Percentiles rank a stretch among this genome's conserved stretches.
phyloP scores from a whole-genome alignment of 2,329 filamentous ascomycete species.

The Aspergillus pseudoviridinutans region DNA sequence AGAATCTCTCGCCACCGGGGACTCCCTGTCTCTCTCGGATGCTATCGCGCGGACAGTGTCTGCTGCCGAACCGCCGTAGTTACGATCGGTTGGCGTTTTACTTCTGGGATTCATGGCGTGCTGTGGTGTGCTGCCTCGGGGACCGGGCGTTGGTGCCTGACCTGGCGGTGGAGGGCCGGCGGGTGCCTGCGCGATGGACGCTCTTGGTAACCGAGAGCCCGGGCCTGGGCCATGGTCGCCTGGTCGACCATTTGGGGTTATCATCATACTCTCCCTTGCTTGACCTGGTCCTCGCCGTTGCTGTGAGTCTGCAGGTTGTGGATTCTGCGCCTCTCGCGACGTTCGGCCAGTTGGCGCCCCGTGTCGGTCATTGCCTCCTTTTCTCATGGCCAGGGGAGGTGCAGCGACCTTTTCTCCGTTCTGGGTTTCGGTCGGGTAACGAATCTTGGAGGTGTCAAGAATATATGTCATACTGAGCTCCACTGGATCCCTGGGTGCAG shows the following conservation, averaged over 20 bases:
- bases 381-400: slow-evolving; percentile 34
- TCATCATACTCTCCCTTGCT: slow-evolving; percentile 42
- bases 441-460: slow-evolving; percentile 90
- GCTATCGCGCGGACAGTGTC: slow-evolving; percentile 42
- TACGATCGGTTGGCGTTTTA: slow-evolving; percentile 51
- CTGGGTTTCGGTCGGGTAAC: slow-evolving; percentile 77
- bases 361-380: slow-evolving; percentile 45
- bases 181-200: slow-evolving; percentile 56
- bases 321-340: slow-evolving; percentile 41
- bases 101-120: slow-evolving; percentile 35
- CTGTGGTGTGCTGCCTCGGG: slow-evolving; percentile 44
- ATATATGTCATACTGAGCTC: slow-evolving; percentile 89
- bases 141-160: slow-evolving; percentile 59
- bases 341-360: slow-evolving; percentile 38
- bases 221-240: slow-evolving; percentile 33
- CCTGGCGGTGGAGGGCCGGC: slow-evolving; percentile 62
- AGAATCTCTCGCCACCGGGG: slow-evolving; percentile 43
- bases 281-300: slow-evolving; percentile 36
- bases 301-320: slow-evolving; percentile 32
- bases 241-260: slow-evolving; percentile 23
- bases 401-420: slow-evolving; percentile 34
- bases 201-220: slow-evolving; percentile 57
- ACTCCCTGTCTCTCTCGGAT: slow-evolving; percentile 46
- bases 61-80: slow-evolving; percentile 39
- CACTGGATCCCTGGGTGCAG: slow-evolving; percentile 71